Conservation (phyloP, 2,329 filamentous ascomycete genomes). For the Metarhizium humberi region DNA sequence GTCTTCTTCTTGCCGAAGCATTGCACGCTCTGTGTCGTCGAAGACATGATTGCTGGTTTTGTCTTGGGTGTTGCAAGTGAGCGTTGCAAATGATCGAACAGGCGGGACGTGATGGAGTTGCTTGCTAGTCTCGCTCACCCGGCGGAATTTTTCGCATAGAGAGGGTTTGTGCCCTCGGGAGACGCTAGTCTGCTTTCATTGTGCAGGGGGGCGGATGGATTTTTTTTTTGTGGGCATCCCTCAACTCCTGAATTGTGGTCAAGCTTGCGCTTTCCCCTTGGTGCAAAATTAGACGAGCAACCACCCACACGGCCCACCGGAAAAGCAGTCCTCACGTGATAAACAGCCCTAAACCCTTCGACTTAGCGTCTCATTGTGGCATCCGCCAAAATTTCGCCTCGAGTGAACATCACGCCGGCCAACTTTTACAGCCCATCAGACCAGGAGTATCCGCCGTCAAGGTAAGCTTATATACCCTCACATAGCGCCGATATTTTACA, state of each 20-base stretch:
- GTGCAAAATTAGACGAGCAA: background rate
- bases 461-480: constrained; percentile 17
- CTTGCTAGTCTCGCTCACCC: constrained; percentile 2
- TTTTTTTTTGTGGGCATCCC: background rate
- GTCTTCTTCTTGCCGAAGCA: constrained; percentile 99
- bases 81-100: constrained; percentile 6
- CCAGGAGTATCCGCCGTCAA: constrained; percentile 31
- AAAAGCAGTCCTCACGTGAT: constrained; percentile 17
- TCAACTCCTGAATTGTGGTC: too few species aligned
- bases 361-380: constrained; percentile 19
- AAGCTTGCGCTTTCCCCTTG: too few species aligned
- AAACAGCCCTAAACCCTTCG: constrained; percentile 25
- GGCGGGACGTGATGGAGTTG: constrained; percentile 6
- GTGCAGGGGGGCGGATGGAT: constrained; percentile 3
- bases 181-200: constrained; percentile 18
- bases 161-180: constrained; percentile 25
- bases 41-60: constrained; percentile 57
- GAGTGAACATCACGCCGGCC: constrained; percentile 25
- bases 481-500: background rate
- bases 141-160: constrained; percentile 13
- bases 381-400: constrained; percentile 26
- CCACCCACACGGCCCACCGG: background rate
- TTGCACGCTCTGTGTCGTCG: constrained; percentile 72
- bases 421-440: constrained; percentile 24
- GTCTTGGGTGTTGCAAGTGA: constrained; percentile 7